phyloP scores from a whole-genome alignment of 2,329 filamentous ascomycete genomes.

The Ilyonectria mors-panacis region DNA sequence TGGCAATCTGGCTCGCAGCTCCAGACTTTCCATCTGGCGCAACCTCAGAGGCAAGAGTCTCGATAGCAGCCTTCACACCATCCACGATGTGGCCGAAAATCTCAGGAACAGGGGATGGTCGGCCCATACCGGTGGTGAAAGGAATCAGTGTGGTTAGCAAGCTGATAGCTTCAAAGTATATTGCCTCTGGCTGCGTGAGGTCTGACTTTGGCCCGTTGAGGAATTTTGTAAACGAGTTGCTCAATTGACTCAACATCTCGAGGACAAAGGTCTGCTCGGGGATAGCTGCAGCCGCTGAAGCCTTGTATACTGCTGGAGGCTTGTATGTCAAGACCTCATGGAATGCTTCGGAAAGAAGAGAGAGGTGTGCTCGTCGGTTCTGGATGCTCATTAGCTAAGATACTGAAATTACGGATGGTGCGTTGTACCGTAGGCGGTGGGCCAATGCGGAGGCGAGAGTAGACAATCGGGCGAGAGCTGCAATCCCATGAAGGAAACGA shows the following conservation, averaged over 20 bases:
- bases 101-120: conserved; percentile 41
- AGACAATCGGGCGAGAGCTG: conserved; percentile 55
- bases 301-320: conserved; percentile 67
- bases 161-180: conserved; percentile 61
- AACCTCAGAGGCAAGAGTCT: conserved; percentile 44
- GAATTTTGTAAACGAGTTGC: conserved; percentile 59
- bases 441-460: conserved; percentile 64
- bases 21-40: conserved; percentile 27
- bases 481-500: conserved; percentile 66
- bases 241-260: conserved; percentile 59
- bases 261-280: conserved; percentile 62
- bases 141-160: conserved; percentile 57
- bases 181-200: conserved; percentile 60
- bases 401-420: too few relatives aligned
- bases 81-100: conserved; percentile 48
- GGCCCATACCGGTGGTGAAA: conserved; percentile 45
- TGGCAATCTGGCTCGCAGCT: conserved; percentile 36
- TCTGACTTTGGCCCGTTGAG: conserved; percentile 49
- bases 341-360: conserved; percentile 66
- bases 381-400: conserved; percentile 46
- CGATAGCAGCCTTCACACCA: conserved; percentile 46
- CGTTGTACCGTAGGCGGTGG: conserved; percentile 65
- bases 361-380: conserved; percentile 65
- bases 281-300: conserved; percentile 53
- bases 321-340: conserved; percentile 65